Conservation (phyloP, 331 rosid species). For the Telfairia occidentalis region DNA sequence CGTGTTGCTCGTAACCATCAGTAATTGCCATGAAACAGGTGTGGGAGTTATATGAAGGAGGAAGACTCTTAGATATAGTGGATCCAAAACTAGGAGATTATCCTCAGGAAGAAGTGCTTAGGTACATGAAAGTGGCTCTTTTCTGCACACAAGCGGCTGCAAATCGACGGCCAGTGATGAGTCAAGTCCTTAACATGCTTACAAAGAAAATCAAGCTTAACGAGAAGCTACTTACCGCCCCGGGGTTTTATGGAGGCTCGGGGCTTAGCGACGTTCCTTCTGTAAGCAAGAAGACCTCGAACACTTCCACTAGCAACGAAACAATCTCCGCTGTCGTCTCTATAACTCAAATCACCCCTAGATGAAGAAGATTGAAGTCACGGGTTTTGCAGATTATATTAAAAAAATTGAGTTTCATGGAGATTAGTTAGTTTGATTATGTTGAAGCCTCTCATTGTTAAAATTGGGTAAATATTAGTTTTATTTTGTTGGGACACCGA, state of each 20-base stretch:
- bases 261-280: conserved; percentile 32
- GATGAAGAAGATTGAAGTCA: conserved; percentile 29
- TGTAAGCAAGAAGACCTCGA: conserved; percentile 20
- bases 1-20: neutral
- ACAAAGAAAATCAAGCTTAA: conserved; percentile 55
- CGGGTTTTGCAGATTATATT: neutral
- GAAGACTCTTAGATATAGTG: conserved; percentile 51
- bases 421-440: neutral
- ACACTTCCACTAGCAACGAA: conserved; percentile 21
- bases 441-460: conserved; percentile 3
- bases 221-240: conserved; percentile 61
- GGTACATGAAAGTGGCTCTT: conserved; percentile 81
- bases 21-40: conserved; percentile 33
- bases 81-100: conserved; percentile 51
- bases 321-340: conserved; percentile 27
- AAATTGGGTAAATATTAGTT: conserved; percentile 5
- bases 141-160: conserved; percentile 81
- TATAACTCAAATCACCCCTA: conserved; percentile 49
- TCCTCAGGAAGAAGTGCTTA: conserved; percentile 51
- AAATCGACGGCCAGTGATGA: conserved; percentile 66
- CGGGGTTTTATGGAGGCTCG: conserved; percentile 52
- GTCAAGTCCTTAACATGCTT: conserved; percentile 74
- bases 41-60: conserved; percentile 78
- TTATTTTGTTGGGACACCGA: neutral
- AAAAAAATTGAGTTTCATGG: neutral